Evolutionary conservation across 1,284 basidiomycete genomes (phyloP).

Genomic region (Tilletia walkeri): DNA sequence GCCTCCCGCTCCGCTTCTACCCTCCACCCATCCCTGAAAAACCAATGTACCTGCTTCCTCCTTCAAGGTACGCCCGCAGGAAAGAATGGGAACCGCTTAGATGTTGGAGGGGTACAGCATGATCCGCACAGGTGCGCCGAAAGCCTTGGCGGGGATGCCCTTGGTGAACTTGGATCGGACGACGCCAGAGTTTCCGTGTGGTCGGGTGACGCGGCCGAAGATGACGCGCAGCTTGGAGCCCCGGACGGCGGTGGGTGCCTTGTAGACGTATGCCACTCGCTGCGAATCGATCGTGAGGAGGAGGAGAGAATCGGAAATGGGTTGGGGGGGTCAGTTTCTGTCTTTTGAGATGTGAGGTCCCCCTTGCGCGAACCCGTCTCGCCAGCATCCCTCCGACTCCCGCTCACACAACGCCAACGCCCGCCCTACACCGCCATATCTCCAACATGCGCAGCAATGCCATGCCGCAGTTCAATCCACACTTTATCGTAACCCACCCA

Average conservation of each 20-base stretch:
- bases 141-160: slow-evolving; percentile 93
- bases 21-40: no score
- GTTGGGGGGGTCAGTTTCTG: no score
- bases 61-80: neutral
- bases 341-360: no score
- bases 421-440: no score
- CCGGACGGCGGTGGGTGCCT: slow-evolving; percentile 85
- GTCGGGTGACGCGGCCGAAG: slow-evolving; percentile 72
- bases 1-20: no score
- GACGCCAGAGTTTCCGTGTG: slow-evolving; percentile 77
- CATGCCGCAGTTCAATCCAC: no score
- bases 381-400: no score
- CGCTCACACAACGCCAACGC: no score
- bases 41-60: no score
- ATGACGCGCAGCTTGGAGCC: slow-evolving; percentile 92
- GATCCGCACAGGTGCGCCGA: slow-evolving; percentile 90
- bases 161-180: slow-evolving; percentile 96
- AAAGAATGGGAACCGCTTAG: slow-evolving; percentile 22
- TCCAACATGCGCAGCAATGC: no score
- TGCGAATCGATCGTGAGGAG: slow-evolving; percentile 54
- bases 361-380: no score
- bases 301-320: neutral
- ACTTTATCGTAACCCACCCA: no score
- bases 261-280: slow-evolving; percentile 98
- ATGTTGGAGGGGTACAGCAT: slow-evolving; percentile 63